phyloP scores from a whole-genome alignment of 1,284 basidiomycete genomes.

The Lentinula novae-zelandiae region DNA sequence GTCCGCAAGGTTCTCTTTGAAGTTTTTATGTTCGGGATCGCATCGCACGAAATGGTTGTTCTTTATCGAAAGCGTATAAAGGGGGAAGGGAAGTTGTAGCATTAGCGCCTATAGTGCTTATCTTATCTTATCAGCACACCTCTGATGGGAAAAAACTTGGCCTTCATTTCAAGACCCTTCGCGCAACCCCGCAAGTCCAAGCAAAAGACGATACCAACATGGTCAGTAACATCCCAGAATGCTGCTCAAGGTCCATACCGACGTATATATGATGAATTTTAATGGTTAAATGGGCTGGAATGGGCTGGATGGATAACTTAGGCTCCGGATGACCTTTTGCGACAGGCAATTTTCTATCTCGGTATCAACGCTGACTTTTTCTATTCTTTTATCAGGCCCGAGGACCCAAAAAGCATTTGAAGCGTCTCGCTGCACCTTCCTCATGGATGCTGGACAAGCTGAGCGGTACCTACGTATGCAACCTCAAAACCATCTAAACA shows the following conservation, averaged over 20 bases:
- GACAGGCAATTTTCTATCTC: neutral
- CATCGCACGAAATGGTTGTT: neutral
- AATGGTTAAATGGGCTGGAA: neutral
- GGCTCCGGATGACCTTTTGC: conserved; percentile 23
- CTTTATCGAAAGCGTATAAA: neutral
- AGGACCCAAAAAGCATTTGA: conserved; percentile 99
- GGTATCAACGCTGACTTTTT: conserved; percentile 4
- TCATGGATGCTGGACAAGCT: conserved; percentile 99
- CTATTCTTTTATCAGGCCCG: conserved; percentile 58
- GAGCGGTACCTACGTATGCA: conserved; percentile 92
- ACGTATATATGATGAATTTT: neutral
- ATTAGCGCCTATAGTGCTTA: neutral
- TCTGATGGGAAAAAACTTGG: neutral
- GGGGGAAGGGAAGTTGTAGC: neutral
- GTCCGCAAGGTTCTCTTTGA: neutral
- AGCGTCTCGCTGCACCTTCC: conserved; percentile 95
- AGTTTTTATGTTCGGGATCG: neutral
- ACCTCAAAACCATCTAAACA: conserved; percentile 5
- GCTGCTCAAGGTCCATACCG: neutral
- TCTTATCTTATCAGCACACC: neutral
- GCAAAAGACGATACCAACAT: conserved; percentile 8
- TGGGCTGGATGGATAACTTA: conserved; percentile 2
- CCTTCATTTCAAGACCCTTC: too few relatives aligned
- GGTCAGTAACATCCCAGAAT: conserved; percentile 1
- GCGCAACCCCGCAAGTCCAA: conserved; percentile 1